Evolutionary conservation across 2,329 filamentous ascomycete genomes (phyloP), one percentile per base, ranked within the genome.

Genomic region (Fusarium nodosum): DNA sequence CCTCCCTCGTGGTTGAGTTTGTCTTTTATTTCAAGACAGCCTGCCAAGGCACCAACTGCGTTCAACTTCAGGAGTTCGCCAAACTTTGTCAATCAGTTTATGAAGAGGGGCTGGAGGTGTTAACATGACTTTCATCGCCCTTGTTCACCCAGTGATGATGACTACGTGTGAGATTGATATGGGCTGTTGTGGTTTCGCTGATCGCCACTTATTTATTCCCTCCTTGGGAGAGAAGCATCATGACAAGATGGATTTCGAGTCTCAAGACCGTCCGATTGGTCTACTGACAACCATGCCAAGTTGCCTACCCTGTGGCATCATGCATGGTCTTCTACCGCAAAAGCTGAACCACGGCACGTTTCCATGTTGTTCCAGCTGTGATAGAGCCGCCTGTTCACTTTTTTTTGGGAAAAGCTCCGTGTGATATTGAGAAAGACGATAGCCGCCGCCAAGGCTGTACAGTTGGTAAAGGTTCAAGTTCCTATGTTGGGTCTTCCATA

Each of bases 231-330:
- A 46, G 36, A 24, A 47, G 31, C 54, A 50, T 66, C 33, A 42
- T 65, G 60, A 28, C 28, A 46, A 52, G 44, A 33, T 65, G n/a
- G 41, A 54, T 24, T 50, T 42, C 20, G 26, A 33, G 41, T 42
- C 20, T 42, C 52, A 36, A 30, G 18, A 11, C 22, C 34, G 33
- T 47, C 60, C 52, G 41, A 47, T 52, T 65, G 34, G 60, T 13
- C 47, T 39, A 42, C 30, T 34, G 42, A 20, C 34, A 24, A 42
- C 57, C 30, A 28, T 45, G 18, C 12, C 15, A 38, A 42, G 44
- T 56, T 38, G 33, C 60, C 47, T 60, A 65, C 54, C 62, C 47
- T 66, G 42, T 55, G 36, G 42, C 47, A 34, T 47, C 26, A 24
- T 26, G 24, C 39, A 54, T 42, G 39, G 48, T 28, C 38, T n/a